Evolutionary conservation across 139 green algal genomes (phyloP), one percentile per base, ranked within the genome.

Genomic region (Spirogloea muscicola): DNA sequence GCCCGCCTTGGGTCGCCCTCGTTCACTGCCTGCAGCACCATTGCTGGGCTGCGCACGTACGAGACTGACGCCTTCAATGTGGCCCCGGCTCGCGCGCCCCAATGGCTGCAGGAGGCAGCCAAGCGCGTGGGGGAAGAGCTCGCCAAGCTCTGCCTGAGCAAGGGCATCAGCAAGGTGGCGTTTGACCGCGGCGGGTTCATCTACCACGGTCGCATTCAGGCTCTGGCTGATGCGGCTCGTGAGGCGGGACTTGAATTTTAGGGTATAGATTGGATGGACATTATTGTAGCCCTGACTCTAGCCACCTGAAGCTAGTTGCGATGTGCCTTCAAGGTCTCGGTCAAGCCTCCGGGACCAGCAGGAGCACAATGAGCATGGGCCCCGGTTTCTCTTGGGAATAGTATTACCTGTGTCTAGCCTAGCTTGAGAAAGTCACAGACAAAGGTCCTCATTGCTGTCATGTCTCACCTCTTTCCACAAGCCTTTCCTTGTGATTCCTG

Each of bases 141-240:
- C 40, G 94, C 91, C 29, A 90, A 96, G 83, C 49, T 90, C 49
- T 94, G 88, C 77, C 74, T 87, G 65, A 84, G 86, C 6, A 87
- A 89, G 65, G 89, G 88, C 82, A 93, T 98, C 66, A 76, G 58
- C 6, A 80, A 79, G 58, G 83, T 87, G n/a, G 75, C 83, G 36
- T 99, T 97, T 81, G 94, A 99, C 86, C 80, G 94, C 4, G 93
- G 91, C 1, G 94, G 94, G 72, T 95, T 92, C 77, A 66, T 87
- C 3, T 99, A 99, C 86, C 93, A 98, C 73, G 94, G 94, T 48
- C 84, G 94, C 21, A 84, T 98, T 3, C 57, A 93, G 84, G 93
- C 92, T 29, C 67, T 97, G 18, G 93, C 93, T 4, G 93, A 97
- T n/a, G 91, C 83, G 46, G 91, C 91, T 1, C 82, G 93, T 25